Conservation (phyloP, 108 stramenopile genomes). For the Skeletonema costatum region DNA sequence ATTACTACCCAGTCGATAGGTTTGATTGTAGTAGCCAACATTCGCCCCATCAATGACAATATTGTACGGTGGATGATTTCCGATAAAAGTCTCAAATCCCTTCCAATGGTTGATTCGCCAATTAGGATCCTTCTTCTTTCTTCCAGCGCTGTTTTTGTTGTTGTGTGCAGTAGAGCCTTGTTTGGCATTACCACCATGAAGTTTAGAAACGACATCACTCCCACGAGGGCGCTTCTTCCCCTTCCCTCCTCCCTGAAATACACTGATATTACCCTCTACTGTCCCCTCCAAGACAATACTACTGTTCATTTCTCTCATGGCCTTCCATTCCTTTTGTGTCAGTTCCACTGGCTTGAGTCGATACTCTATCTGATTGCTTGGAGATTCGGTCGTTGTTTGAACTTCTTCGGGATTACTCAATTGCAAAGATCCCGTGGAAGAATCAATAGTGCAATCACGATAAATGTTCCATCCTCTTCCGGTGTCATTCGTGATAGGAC, state of each 20-base stretch:
- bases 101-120: constrained; percentile 48
- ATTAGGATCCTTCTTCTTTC: constrained; percentile 5
- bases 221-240: constrained; percentile 62
- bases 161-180: background rate
- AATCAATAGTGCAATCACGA: constrained; percentile 57
- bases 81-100: constrained; percentile 40
- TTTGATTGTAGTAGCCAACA: constrained; percentile 93
- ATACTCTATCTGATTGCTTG: constrained; percentile 1
- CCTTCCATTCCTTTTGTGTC: constrained; percentile 55
- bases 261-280: constrained; percentile 55
- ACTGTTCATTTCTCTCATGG: constrained; percentile 79
- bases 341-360: constrained; percentile 64
- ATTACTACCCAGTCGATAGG: constrained; percentile 52
- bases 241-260: constrained; percentile 88
- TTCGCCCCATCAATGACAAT: constrained; percentile 98
- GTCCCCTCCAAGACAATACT: constrained; percentile 71
- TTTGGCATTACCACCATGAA: background rate
- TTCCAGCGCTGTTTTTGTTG: background rate
- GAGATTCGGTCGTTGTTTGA: background rate
- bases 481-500: constrained; percentile 19
- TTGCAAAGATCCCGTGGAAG: constrained; percentile 52
- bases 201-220: constrained; percentile 14
- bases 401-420: constrained; percentile 52
- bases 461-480: constrained; percentile 55
- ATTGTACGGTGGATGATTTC: constrained; percentile 44